A percentile compares a stretch with the other conserved stretches of the same genome.
Evolutionary conservation across 1,284 basidiomycete genomes (phyloP).

Genomic region (Takashimella koratensis): DNA sequence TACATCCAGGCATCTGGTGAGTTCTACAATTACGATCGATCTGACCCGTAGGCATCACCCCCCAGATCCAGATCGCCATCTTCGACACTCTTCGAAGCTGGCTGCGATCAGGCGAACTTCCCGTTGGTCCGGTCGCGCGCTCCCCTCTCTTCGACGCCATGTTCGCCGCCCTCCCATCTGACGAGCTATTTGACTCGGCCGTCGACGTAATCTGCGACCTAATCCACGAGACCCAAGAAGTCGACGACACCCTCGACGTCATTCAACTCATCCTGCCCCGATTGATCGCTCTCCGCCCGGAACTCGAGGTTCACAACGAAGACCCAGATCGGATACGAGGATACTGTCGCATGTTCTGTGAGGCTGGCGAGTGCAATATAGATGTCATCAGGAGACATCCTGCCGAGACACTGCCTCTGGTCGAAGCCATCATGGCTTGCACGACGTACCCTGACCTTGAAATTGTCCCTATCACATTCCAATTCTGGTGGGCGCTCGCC

Average conservation of each 20-base stretch:
- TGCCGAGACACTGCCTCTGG: conserved; percentile 85
- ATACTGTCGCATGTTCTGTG: conserved; percentile 84
- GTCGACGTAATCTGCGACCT: conserved; percentile 90
- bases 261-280: conserved; percentile 83
- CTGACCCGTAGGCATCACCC: conserved; percentile 67
- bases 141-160: conserved; percentile 79
- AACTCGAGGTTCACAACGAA: conserved; percentile 58
- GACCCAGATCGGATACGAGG: conserved; percentile 88
- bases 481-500: conserved; percentile 94
- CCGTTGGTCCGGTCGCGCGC: conserved; percentile 61
- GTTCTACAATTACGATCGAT: conserved; percentile 28
- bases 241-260: conserved; percentile 86
- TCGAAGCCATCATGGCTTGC: conserved; percentile 91
- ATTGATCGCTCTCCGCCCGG: conserved; percentile 67
- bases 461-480: conserved; percentile 96
- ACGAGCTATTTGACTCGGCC: conserved; percentile 85
- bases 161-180: conserved; percentile 78
- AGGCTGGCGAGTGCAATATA: conserved; percentile 95
- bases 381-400: conserved; percentile 84
- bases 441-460: conserved; percentile 91
- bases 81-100: conserved; percentile 84
- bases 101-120: conserved; percentile 83
- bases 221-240: conserved; percentile 97
- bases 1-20: conserved; percentile 84
- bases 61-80: conserved; percentile 75